Evolutionary conservation across 768 basidiomycete genomes (phyloP).

Genomic region (Coprinopsis strossmayeri): DNA sequence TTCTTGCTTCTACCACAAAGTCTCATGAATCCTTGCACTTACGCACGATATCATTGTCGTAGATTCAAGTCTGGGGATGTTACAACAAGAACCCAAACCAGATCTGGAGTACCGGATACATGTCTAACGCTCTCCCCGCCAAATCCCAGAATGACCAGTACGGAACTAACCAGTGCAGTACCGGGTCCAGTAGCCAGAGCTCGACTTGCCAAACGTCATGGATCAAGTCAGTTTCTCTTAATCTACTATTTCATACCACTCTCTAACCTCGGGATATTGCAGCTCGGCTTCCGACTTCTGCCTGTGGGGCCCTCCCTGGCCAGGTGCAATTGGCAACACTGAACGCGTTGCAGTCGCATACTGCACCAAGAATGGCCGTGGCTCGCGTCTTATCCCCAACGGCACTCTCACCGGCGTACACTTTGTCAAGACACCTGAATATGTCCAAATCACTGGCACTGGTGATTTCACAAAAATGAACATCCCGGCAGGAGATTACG

Average conservation of each 20-base stretch:
- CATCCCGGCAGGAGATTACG: conserved; percentile 43
- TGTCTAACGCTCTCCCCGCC: conserved; percentile 31
- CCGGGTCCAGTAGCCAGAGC: conserved; percentile 41
- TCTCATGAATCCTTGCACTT: too few species aligned
- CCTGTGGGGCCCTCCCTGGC: conserved; percentile 52
- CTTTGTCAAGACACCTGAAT: conserved; percentile 58
- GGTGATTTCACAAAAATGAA: conserved; percentile 70
- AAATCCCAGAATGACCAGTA: conserved; percentile 54
- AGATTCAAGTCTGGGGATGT: conserved; percentile 46
- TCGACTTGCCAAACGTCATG: conserved; percentile 69
- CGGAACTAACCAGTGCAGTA: conserved; percentile 66
- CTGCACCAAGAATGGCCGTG: conserved; percentile 69
- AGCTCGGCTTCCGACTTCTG: conserved; percentile 66
- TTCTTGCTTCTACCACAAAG: not conserved
- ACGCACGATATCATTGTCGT: conserved; percentile 2
- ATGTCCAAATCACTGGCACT: conserved; percentile 55
- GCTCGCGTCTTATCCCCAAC: conserved; percentile 65
- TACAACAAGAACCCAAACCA: conserved; percentile 37
- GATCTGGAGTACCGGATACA: conserved; percentile 47
- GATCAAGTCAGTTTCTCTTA: conserved; percentile 39
- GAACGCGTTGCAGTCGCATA: conserved; percentile 68
- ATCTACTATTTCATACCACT: conserved; percentile 12
- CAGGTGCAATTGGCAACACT: conserved; percentile 55
- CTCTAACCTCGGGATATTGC: conserved; percentile 1
- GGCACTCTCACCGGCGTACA: conserved; percentile 66